Evolutionary conservation across 768 basidiomycete genomes (phyloP), one percentile per base, ranked within the genome.

Genomic region (Asterophora lycoperdoides): DNA sequence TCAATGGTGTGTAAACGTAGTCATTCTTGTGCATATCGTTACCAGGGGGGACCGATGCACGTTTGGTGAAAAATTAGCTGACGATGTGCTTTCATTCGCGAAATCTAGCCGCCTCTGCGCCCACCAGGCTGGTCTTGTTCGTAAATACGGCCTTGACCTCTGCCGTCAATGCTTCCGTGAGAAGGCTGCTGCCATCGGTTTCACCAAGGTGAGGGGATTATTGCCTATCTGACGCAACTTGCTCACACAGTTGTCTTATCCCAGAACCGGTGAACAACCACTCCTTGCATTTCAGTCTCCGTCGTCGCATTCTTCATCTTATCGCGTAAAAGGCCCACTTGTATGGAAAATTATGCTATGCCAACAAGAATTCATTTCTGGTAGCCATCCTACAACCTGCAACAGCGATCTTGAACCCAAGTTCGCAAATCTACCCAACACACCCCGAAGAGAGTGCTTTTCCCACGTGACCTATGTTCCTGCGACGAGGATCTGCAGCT

Each of bases 151-250:
- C 49, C 83, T 95, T 59, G 92, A 95, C 75, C 86, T 96, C 60
- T 96, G 93, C 75, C 89, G 93, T 72, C 93, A 96, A 72, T 96
- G 93, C 75, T 96, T 95, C 88, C 89, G 93, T 60, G 93, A 96
- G 77, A 93, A 93, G 76, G 79, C 91, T 44, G 80, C 84, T 59
- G 86, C 88, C 52, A 96, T 96, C 61, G 93, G 93, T 52, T 96
- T 96, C 78, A 75, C 79, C 66, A 96, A 96, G 89, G 93, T 94
- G 57, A 57, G 77, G 56, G 47, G 2, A 40, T 23, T 15, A 2
- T 23, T 29, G 5, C n/a, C 11, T 3, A 35, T 10, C 38, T 17
- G 8, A 33, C 4, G 19, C 15, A 30, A 20, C 11, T 30, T 8
- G 26, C 9, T n/a, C 39, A 14, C 29, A 42, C 51, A 48, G 29